Percentiles rank a stretch among this genome's conserved stretches.
Conservation (phyloP, 2,329 filamentous ascomycete species). For the Paecilomyces dactylethromorphus region DNA sequence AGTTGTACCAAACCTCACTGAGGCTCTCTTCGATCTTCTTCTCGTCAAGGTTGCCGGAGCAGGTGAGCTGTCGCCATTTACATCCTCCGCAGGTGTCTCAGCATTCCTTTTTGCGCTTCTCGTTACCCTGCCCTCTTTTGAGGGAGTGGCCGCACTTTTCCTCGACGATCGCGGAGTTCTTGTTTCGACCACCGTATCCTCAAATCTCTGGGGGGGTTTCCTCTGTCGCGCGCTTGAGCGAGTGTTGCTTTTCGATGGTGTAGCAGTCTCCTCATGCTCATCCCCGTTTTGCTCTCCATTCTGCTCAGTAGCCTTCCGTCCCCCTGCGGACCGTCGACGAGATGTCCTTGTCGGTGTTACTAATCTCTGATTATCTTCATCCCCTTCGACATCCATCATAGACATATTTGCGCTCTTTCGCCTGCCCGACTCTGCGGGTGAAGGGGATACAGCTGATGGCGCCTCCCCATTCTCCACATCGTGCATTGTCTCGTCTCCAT, state of each 20-base stretch:
- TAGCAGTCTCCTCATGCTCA: constrained; percentile 8
- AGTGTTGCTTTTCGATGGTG: constrained; percentile 17
- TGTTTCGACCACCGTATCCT: constrained; percentile 14
- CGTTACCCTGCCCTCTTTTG: constrained; percentile 12
- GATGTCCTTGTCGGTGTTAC: constrained; percentile 13
- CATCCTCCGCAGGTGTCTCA: constrained; percentile 12
- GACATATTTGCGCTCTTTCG: constrained; percentile 7
- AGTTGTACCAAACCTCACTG: constrained; percentile 14
- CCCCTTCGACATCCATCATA: constrained; percentile 7
- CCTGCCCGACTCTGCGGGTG: constrained; percentile 9
- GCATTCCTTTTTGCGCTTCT: constrained; percentile 16
- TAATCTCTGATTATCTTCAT: constrained; percentile 7
- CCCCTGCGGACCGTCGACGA: constrained; percentile 16
- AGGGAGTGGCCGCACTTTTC: constrained; percentile 15
- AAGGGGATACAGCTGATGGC: constrained; percentile 10
- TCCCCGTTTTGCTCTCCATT: constrained; percentile 5
- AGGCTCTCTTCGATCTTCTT: constrained; percentile 20
- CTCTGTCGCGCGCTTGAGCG: constrained; percentile 29
- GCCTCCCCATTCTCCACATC: constrained; percentile 9
- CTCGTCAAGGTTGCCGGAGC: constrained; percentile 14
- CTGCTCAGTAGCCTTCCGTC: background rate
- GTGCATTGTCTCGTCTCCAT: constrained; percentile 25
- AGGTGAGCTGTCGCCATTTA: constrained; percentile 16
- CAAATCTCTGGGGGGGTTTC: constrained; percentile 25
- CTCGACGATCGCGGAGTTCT: constrained; percentile 13